Evolutionary conservation across 768 basidiomycete genomes (phyloP).

Genomic region (Pleurotus platypus): DNA sequence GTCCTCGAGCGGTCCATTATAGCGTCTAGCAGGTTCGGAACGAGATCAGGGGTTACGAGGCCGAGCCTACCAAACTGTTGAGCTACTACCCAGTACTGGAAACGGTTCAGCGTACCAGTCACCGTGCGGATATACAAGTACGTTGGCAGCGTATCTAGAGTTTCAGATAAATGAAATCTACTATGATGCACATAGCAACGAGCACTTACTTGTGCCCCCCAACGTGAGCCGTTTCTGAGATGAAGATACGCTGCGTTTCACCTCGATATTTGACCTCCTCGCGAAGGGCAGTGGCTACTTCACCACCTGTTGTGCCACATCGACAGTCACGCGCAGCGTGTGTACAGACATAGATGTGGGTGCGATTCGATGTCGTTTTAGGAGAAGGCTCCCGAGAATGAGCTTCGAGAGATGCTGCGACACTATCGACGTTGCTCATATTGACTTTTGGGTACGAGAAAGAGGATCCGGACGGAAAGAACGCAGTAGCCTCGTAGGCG

Average conservation of each 20-base stretch:
- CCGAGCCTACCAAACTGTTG: constrained; percentile 49
- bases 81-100: not conserved
- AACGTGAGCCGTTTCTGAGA: constrained; percentile 74
- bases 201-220: constrained; percentile 76
- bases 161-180: not conserved
- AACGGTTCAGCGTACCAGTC: constrained; percentile 52
- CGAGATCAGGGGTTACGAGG: constrained; percentile 52
- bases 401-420: no score
- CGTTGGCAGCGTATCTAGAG: constrained; percentile 62
- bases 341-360: constrained; percentile 70
- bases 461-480: no score
- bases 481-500: no score
- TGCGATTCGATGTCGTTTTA: constrained; percentile 11
- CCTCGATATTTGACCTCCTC: constrained; percentile 44
- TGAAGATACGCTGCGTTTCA: constrained; percentile 30
- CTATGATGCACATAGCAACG: no score
- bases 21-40: constrained; percentile 47
- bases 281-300: constrained; percentile 49
- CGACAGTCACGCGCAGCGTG: constrained; percentile 78
- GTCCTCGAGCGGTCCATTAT: constrained; percentile 29
- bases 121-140: constrained; percentile 65
- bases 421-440: no score
- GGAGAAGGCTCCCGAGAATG: no score
- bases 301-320: constrained; percentile 64
- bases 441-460: no score